phyloP scores from a whole-genome alignment of 345 rosid species.

The Clausena lansium region DNA sequence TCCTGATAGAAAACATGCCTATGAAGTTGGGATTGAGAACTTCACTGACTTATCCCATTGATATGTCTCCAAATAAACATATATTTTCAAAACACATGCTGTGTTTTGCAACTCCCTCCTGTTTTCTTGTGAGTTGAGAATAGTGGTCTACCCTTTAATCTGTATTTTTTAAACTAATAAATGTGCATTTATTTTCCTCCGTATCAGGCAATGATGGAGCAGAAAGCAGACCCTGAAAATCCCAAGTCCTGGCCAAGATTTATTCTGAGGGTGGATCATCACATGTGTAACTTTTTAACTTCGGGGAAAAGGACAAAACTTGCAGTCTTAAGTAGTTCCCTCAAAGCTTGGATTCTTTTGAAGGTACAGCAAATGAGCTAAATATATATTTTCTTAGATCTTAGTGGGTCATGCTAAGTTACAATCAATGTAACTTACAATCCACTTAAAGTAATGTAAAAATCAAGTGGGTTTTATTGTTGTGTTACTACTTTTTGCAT shows the following conservation, averaged over 20 bases:
- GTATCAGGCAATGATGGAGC: constrained; percentile 60
- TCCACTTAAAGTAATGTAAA: no score
- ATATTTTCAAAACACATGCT: background rate
- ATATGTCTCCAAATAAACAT: no score
- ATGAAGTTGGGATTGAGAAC: no score
- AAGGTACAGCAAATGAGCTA: constrained; percentile 49
- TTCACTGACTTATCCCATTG: no score
- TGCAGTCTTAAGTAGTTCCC: constrained; percentile 85
- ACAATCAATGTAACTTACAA: no score
- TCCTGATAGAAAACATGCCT: background rate
- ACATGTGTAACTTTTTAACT: constrained; percentile 85
- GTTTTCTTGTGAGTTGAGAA: no score
- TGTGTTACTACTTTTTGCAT: no score
- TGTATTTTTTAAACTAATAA: background rate
- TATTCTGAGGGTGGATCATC: constrained; percentile 73
- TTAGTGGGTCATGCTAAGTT: no score
- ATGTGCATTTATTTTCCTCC: background rate
- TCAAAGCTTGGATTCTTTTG: constrained; percentile 89
- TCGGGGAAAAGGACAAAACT: constrained; percentile 78
- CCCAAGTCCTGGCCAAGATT: constrained; percentile 90
- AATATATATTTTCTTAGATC: background rate
- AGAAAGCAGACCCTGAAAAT: constrained; percentile 60
- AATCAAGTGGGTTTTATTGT: no score
- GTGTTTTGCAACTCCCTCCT: no score
- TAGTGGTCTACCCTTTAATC: no score